phyloP scores from a whole-genome alignment of 2,329 filamentous ascomycete species.

The Dothidotthia symphoricarpi region DNA sequence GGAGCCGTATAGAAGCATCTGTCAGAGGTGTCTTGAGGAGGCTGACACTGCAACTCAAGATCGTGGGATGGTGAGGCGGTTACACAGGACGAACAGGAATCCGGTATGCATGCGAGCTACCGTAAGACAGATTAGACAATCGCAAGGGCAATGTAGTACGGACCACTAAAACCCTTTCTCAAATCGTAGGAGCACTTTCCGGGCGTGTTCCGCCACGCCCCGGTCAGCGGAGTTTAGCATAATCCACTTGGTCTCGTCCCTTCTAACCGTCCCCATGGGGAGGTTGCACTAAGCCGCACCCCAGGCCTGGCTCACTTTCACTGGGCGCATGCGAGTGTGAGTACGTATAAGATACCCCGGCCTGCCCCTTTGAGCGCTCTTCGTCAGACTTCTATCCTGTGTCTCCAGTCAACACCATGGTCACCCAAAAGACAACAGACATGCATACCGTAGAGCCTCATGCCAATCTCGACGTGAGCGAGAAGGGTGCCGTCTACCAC shows the following conservation, averaged over 20 bases:
- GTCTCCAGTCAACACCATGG: slow-evolving; percentile 28
- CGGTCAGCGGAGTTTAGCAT: slow-evolving; percentile 16
- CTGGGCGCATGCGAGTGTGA: slow-evolving; percentile 12
- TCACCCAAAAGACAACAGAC: slow-evolving; percentile 35
- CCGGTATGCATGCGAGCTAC: not conserved
- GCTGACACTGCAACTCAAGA: slow-evolving; percentile 11
- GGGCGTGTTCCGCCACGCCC: slow-evolving; percentile 22
- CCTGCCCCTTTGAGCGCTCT: slow-evolving; percentile 14
- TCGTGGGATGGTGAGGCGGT: slow-evolving; percentile 2
- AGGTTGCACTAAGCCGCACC: slow-evolving; percentile 11
- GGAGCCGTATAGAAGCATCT: slow-evolving; percentile 10
- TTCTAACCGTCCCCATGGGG: slow-evolving; percentile 41
- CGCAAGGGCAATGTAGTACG: slow-evolving; percentile 23
- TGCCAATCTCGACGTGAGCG: slow-evolving; percentile 10
- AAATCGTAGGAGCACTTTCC: no score
- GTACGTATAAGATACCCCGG: slow-evolving; percentile 34
- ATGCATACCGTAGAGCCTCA: slow-evolving; percentile 4
- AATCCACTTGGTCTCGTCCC: slow-evolving; percentile 17
- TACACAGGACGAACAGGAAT: slow-evolving; percentile 1
- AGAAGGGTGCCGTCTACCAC: slow-evolving; percentile 25
- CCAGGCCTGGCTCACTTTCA: slow-evolving; percentile 5
- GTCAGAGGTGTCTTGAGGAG: slow-evolving; percentile 6
- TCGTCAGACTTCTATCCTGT: slow-evolving; percentile 16
- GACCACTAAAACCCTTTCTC: not conserved
- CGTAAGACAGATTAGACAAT: slow-evolving; percentile 17